phyloP scores from a whole-genome alignment of 1,284 basidiomycete genomes.

The Mycosarcoma mackinlayi region DNA sequence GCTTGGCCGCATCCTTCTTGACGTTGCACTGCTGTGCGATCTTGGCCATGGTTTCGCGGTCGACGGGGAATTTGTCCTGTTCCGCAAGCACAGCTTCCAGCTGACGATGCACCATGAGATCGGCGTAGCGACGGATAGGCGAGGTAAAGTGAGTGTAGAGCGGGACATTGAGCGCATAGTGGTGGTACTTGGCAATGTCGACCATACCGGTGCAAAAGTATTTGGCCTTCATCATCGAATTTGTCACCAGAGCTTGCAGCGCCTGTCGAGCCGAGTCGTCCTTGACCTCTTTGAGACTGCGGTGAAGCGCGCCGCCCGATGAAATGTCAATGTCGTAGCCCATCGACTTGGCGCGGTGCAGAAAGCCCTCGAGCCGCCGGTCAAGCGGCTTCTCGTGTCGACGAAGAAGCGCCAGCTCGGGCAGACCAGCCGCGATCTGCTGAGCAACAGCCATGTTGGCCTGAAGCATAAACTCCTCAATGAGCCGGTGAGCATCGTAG shows the following conservation, averaged over 20 bases:
- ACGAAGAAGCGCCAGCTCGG: slow-evolving; percentile 92
- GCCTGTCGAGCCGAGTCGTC: slow-evolving; percentile 74
- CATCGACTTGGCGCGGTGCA: slow-evolving; percentile 74
- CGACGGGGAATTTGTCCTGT: slow-evolving; percentile 92
- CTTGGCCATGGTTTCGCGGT: slow-evolving; percentile 95
- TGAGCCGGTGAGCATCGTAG: slow-evolving; percentile 80
- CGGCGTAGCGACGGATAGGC: slow-evolving; percentile 77
- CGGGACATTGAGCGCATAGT: slow-evolving; percentile 89
- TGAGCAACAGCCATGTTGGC: slow-evolving; percentile 91
- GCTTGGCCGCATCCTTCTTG: slow-evolving; percentile 86
- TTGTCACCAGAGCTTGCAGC: slow-evolving; percentile 83
- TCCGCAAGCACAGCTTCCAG: slow-evolving; percentile 81
- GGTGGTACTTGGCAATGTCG: slow-evolving; percentile 96
- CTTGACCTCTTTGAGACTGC: slow-evolving; percentile 79
- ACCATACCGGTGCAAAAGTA: slow-evolving; percentile 99
- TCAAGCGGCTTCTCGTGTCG: slow-evolving; percentile 93
- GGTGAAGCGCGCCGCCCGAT: slow-evolving; percentile 84
- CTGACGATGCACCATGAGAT: slow-evolving; percentile 95
- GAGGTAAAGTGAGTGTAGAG: slow-evolving; percentile 95
- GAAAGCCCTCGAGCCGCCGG: slow-evolving; percentile 70
- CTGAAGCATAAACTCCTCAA: slow-evolving; percentile 97
- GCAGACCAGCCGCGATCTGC: slow-evolving; percentile 89
- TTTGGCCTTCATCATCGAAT: slow-evolving; percentile 89
- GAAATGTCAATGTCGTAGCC: slow-evolving; percentile 84
- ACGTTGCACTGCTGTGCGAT: slow-evolving; percentile 81